phyloP scores from a whole-genome alignment of 2,329 filamentous ascomycete species.

The Cadophora malorum region DNA sequence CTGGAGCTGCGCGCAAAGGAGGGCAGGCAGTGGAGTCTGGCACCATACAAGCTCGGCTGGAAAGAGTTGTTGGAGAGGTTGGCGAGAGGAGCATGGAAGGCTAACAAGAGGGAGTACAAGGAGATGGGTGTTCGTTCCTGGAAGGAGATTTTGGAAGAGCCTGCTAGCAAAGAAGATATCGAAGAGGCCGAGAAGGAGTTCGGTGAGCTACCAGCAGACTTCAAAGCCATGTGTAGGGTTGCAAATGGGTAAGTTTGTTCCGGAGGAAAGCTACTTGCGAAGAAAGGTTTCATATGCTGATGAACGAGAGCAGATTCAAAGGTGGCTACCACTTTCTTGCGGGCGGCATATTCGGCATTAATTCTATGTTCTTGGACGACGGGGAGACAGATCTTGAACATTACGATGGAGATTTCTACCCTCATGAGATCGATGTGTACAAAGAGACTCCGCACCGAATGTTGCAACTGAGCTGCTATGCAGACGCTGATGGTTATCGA shows the following conservation, averaged over 20 bases:
- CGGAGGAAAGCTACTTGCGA: background rate
- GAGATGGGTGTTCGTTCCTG: constrained; percentile 15
- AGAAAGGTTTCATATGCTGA: background rate
- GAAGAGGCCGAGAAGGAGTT: constrained; percentile 21
- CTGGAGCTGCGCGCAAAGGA: constrained; percentile 24
- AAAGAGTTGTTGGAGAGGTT: constrained; percentile 29
- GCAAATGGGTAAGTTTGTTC: constrained; percentile 28
- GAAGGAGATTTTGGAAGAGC: constrained; percentile 27
- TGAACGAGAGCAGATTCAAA: constrained; percentile 24
- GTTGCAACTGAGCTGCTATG: background rate
- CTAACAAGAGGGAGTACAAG: constrained; percentile 24
- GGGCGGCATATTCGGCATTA: constrained; percentile 28
- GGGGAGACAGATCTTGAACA: constrained; percentile 1
- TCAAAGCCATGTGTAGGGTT: constrained; percentile 31
- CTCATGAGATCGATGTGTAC: background rate
- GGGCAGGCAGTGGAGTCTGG: constrained; percentile 27
- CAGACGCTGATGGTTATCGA: constrained; percentile 17
- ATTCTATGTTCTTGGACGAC: constrained; percentile 5
- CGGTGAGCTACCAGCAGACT: constrained; percentile 27
- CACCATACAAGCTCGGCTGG: constrained; percentile 28
- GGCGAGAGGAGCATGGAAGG: constrained; percentile 28
- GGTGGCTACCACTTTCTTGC: constrained; percentile 29
- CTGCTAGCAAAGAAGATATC: constrained; percentile 29
- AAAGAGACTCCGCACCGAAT: background rate
- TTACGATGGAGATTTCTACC: background rate